These are phyloP conservation scores for Phylloporus sp. DNA, from an alignment of 768 basidiomycete species.

Conservation along the genomic window DNA sequence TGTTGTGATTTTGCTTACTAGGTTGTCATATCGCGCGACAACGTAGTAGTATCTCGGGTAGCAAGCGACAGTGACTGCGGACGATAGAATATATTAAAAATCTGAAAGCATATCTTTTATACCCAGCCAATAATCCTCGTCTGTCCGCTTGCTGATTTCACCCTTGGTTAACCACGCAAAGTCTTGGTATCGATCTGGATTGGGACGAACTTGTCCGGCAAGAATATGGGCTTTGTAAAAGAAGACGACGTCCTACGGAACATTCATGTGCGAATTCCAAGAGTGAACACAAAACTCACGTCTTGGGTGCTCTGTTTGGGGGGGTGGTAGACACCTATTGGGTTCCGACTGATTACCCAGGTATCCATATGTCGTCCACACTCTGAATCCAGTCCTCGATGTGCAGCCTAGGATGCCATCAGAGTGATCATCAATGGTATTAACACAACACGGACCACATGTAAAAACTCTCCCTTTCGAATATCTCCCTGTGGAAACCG, in stretches of 20 bases:
- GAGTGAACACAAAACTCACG: constrained; percentile 24
- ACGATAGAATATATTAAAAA: constrained; percentile 16
- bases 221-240: constrained; percentile 94
- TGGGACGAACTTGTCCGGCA: constrained; percentile 74
- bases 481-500: constrained; percentile 72
- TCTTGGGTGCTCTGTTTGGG: constrained; percentile 34
- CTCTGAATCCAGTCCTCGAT: constrained; percentile 61
- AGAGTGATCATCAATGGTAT: neutral
- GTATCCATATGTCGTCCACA: constrained; percentile 85
- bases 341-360: constrained; percentile 90
- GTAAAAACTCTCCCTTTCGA: constrained; percentile 63
- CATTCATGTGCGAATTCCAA: constrained; percentile 1
- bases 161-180: constrained; percentile 95
- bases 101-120: constrained; percentile 83
- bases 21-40: no score
- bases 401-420: constrained; percentile 55
- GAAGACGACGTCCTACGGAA: constrained; percentile 65
- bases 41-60: no score
- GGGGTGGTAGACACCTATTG: constrained; percentile 74
- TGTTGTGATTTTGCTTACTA: no score
- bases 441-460: constrained; percentile 52
- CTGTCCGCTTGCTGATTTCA: constrained; percentile 75
- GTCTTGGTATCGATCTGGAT: constrained; percentile 53
- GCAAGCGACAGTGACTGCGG: neutral
- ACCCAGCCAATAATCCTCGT: constrained; percentile 66